Conservation (phyloP, 1,284 basidiomycete species). For the Athelia sp. region DNA sequence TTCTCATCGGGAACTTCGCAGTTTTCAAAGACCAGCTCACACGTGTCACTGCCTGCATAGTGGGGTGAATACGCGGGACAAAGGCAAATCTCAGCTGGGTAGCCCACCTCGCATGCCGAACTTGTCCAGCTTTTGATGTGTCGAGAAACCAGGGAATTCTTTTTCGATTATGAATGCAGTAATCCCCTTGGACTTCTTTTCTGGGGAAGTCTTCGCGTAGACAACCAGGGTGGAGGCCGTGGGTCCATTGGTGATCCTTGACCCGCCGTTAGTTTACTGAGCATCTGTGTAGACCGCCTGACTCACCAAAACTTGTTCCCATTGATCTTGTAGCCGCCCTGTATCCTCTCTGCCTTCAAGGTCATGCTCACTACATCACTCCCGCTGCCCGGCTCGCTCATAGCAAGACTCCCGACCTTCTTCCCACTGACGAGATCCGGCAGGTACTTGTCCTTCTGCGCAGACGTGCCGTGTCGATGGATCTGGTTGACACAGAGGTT, state of each 20-base stretch:
- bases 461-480: slow-evolving; percentile 80
- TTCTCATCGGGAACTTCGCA: slow-evolving; percentile 87
- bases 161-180: slow-evolving; percentile 91
- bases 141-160: slow-evolving; percentile 80
- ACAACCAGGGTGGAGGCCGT: slow-evolving; percentile 87
- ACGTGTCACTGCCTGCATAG: slow-evolving; percentile 74
- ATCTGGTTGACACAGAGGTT: slow-evolving; percentile 91
- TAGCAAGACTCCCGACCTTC: slow-evolving; percentile 88
- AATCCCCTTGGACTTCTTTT: slow-evolving; percentile 81
- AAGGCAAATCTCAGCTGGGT: background rate
- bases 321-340: slow-evolving; percentile 76
- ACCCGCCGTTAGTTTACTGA: background rate
- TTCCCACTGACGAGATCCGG: slow-evolving; percentile 78
- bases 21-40: slow-evolving; percentile 90
- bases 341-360: slow-evolving; percentile 72
- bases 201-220: slow-evolving; percentile 86
- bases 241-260: slow-evolving; percentile 96
- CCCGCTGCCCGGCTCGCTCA: slow-evolving; percentile 89
- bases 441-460: slow-evolving; percentile 86
- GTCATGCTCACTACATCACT: slow-evolving; percentile 94
- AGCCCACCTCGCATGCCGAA: slow-evolving; percentile 86
- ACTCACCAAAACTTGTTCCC: slow-evolving; percentile 90
- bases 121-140: slow-evolving; percentile 89
- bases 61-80: background rate
- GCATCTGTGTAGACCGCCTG: background rate